A percentile compares a stretch with the other conserved stretches of the same genome.
phyloP scores from a whole-genome alignment of 805 yeast genomes.

The Sungouiella blattae region DNA sequence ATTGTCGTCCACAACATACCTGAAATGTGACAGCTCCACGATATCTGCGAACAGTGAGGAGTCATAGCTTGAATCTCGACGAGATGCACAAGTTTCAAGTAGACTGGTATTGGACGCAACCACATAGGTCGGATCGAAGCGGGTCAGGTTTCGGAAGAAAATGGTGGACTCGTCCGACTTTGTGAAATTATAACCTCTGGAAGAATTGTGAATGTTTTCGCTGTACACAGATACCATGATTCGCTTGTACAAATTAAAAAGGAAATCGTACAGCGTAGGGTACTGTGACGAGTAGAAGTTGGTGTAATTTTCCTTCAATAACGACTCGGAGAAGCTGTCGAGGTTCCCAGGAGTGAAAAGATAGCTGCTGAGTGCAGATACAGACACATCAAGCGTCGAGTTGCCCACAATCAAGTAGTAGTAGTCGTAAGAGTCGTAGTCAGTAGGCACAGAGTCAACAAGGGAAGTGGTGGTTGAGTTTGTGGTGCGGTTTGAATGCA shows the following conservation, averaged over 20 bases:
- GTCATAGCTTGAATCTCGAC: background rate
- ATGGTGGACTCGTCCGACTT: conserved; percentile 18
- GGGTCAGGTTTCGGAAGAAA: conserved; percentile 7
- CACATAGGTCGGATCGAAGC: conserved; percentile 7
- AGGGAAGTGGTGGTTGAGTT: conserved; percentile 1
- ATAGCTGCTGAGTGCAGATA: conserved; percentile 15
- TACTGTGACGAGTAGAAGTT: conserved; percentile 18
- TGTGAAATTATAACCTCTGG: conserved; percentile 21
- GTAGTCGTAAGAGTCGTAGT: conserved; percentile 1
- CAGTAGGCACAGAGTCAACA: background rate
- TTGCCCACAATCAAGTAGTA: conserved; percentile 22
- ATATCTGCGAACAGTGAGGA: conserved; percentile 2
- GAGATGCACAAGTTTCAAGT: background rate
- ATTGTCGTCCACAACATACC: conserved; percentile 32
- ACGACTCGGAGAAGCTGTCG: background rate
- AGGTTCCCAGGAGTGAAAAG: conserved; percentile 29
- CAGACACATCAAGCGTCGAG: conserved; percentile 24
- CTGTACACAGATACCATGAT: conserved; percentile 23
- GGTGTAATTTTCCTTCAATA: background rate
- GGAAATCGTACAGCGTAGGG: conserved; percentile 27
- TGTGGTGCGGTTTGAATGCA: background rate
- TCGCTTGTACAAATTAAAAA: conserved; percentile 26
- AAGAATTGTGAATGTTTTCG: conserved; percentile 17
- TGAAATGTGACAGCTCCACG: conserved; percentile 20
- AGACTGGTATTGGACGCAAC: conserved; percentile 2